Evolutionary conservation across 1,139 yeast species (phyloP).

Genomic region (Magnusiomyces starmeri): DNA sequence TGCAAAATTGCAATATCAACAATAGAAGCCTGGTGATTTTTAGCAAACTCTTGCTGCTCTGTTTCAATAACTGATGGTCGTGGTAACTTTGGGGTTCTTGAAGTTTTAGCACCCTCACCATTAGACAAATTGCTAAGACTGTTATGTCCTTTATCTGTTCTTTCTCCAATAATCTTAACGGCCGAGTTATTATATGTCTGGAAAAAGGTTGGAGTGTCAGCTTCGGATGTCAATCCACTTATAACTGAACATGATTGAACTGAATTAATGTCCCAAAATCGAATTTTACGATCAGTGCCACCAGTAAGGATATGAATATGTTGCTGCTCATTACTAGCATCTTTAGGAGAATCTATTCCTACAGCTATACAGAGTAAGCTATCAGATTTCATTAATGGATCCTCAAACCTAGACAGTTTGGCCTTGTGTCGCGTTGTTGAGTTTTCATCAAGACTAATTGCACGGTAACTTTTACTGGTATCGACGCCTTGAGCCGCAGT

Average conservation of each 20-base stretch:
- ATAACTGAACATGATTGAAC: constrained; percentile 39
- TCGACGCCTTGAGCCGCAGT: constrained; percentile 19
- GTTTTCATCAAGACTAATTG: constrained; percentile 22
- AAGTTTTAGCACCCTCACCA: constrained; percentile 15
- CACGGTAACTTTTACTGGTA: constrained; percentile 13
- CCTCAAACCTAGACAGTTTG: constrained; percentile 1
- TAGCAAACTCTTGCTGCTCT: constrained; percentile 36
- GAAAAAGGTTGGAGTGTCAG: constrained; percentile 15
- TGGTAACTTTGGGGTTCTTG: constrained; percentile 25
- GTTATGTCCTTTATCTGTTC: neutral
- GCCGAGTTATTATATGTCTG: constrained; percentile 13
- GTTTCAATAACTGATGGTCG: constrained; percentile 33
- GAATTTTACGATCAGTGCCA: constrained; percentile 37
- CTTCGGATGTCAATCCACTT: constrained; percentile 29
- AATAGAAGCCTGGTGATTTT: constrained; percentile 44
- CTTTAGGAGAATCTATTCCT: constrained; percentile 23
- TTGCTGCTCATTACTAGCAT: constrained; percentile 4
- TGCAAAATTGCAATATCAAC: constrained; percentile 43
- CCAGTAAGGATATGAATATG: constrained; percentile 31
- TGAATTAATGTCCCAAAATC: constrained; percentile 43
- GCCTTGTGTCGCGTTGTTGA: constrained; percentile 5
- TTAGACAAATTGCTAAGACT: neutral
- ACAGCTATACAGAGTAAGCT: constrained; percentile 24
- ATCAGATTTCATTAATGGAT: constrained; percentile 4
- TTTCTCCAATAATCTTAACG: constrained; percentile 15